phyloP scores from a whole-genome alignment of 164 flowering plant genomes.

The Buxus sempervirens region DNA sequence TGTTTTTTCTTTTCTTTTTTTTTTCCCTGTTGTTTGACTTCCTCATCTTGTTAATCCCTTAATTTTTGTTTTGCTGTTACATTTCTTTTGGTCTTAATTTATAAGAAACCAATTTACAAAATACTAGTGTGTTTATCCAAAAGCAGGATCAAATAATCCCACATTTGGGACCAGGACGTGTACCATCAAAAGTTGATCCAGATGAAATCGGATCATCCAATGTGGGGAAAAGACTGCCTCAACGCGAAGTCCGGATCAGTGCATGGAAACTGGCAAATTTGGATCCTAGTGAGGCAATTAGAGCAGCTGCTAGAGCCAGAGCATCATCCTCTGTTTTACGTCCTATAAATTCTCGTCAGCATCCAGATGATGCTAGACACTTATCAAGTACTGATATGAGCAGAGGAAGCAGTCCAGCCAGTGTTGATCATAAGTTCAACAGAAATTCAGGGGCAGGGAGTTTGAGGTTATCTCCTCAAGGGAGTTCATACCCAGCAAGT shows the following conservation, averaged over 20 bases:
- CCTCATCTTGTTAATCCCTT: no score
- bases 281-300: slow-evolving; percentile 78
- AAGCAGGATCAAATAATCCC: slow-evolving; percentile 83
- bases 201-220: slow-evolving; percentile 52
- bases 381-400: slow-evolving; percentile 63
- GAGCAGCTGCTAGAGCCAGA: slow-evolving; percentile 89
- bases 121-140: background rate
- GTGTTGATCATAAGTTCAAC: slow-evolving; percentile 40
- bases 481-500: slow-evolving; percentile 78
- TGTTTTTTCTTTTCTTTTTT: no score
- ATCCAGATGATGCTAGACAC: slow-evolving; percentile 50
- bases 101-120: background rate
- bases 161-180: slow-evolving; percentile 81
- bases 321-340: slow-evolving; percentile 91
- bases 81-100: background rate
- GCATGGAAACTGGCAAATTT: slow-evolving; percentile 95
- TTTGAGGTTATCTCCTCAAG: slow-evolving; percentile 42
- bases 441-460: slow-evolving; percentile 36
- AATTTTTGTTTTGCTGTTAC: background rate
- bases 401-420: slow-evolving; percentile 62
- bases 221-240: slow-evolving; percentile 53
- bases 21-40: no score
- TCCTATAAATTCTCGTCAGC: slow-evolving; percentile 55
- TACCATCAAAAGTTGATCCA: slow-evolving; percentile 94
- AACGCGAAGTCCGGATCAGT: slow-evolving; percentile 72